phyloP scores from a whole-genome alignment of 179 eudicot species.

The Spinacia oleracea region DNA sequence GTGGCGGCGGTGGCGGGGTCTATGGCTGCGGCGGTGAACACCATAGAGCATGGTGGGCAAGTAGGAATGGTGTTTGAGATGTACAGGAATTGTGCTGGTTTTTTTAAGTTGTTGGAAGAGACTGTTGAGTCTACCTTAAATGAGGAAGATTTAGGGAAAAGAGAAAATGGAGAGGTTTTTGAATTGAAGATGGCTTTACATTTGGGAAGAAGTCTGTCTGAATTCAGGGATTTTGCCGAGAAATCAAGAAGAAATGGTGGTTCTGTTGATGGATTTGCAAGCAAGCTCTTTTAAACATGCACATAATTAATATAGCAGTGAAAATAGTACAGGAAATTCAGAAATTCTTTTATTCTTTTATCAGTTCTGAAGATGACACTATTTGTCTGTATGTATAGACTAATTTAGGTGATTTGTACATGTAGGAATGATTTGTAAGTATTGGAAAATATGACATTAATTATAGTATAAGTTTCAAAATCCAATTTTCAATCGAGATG shows the following conservation, averaged over 20 bases:
- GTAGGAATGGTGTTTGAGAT: slow-evolving; percentile 81
- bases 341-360: background rate
- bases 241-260: slow-evolving; percentile 29
- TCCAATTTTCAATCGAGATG: no score
- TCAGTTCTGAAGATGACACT: no score
- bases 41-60: slow-evolving; percentile 64
- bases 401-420: no score
- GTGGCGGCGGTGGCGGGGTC: slow-evolving; percentile 47
- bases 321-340: no score
- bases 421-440: no score
- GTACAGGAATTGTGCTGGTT: slow-evolving; percentile 68
- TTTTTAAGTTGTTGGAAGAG: slow-evolving; percentile 47
- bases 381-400: no score
- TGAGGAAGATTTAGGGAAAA: slow-evolving; percentile 32
- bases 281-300: slow-evolving; percentile 30
- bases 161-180: slow-evolving; percentile 58
- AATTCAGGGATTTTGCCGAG: slow-evolving; percentile 49
- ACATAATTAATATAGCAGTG: no score
- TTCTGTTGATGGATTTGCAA: slow-evolving; percentile 31
- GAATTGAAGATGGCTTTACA: slow-evolving; percentile 64
- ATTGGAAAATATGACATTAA: no score
- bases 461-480: no score
- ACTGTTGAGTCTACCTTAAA: slow-evolving; percentile 37
- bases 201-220: slow-evolving; percentile 65
- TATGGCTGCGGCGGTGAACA: slow-evolving; percentile 43